These are phyloP conservation scores for Elongisporangium undulatum DNA, from an alignment of 352 stramenopile genomes.

Conservation along the genomic window DNA sequence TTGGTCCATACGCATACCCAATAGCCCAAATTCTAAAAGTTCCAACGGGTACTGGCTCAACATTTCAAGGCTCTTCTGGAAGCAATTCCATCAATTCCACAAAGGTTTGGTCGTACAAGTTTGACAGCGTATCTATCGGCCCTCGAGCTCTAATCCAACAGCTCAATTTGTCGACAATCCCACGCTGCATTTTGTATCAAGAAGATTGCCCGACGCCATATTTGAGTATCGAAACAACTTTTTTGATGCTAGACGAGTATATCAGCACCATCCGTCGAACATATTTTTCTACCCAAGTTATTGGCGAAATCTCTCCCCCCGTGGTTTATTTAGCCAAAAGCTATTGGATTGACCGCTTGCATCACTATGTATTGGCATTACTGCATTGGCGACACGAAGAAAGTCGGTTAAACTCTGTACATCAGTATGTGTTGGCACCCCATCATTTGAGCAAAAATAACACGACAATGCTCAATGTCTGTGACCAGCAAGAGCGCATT, in stretches of 20 bases:
- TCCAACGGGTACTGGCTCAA: neutral
- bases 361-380: slow-evolving; percentile 25
- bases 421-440: neutral
- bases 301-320: neutral
- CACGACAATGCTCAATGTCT: neutral
- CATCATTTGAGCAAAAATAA: neutral
- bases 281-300: neutral
- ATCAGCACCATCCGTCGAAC: slow-evolving; percentile 8
- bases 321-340: neutral
- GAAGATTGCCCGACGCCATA: slow-evolving; percentile 5
- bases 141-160: slow-evolving; percentile 11
- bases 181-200: slow-evolving; percentile 3
- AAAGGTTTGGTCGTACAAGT: slow-evolving; percentile 19
- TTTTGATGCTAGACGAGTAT: slow-evolving; percentile 29
- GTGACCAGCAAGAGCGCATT: slow-evolving; percentile 3
- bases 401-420: neutral
- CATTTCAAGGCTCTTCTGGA: neutral
- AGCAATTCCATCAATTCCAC: slow-evolving; percentile 5
- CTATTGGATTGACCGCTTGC: slow-evolving; percentile 30
- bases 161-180: slow-evolving; percentile 7
- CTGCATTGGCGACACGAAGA: slow-evolving; percentile 13
- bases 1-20: slow-evolving; percentile 29
- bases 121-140: slow-evolving; percentile 20
- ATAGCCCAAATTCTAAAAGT: slow-evolving; percentile 16
- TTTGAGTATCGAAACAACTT: slow-evolving; percentile 17